Conservation (phyloP, 345 rosid genomes). For the Dovyalis caffra region DNA sequence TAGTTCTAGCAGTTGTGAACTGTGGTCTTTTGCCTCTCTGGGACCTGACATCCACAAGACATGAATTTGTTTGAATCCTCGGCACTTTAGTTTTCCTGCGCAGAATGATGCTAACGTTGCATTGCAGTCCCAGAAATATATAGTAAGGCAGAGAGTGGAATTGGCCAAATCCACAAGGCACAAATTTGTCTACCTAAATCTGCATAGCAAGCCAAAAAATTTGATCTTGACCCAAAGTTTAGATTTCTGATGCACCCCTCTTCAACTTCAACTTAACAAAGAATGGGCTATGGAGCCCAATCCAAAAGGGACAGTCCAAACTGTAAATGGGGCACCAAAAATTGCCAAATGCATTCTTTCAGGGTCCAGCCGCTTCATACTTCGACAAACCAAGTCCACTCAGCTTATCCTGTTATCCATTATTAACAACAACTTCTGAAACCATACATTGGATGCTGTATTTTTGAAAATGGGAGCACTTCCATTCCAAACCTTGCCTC, state of each 20-base stretch:
- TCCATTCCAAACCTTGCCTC: neutral
- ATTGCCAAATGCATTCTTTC: neutral
- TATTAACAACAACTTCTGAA: neutral
- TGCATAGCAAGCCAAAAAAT: too few relatives aligned
- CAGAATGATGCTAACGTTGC: too few relatives aligned
- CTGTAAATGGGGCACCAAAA: neutral
- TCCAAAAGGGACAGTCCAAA: neutral
- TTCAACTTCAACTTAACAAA: accelerated
- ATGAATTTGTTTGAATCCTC: neutral
- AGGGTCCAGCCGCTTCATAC: neutral
- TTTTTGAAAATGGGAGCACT: neutral
- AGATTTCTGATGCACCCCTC: too few relatives aligned
- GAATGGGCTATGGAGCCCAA: neutral
- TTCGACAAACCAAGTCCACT: neutral
- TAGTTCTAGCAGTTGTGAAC: too few relatives aligned
- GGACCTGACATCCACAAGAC: neutral
- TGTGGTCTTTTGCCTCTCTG: too few relatives aligned
- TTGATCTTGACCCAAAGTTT: too few relatives aligned
- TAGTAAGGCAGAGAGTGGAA: too few relatives aligned
- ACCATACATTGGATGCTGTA: neutral
- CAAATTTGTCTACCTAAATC: too few relatives aligned
- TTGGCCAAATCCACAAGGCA: too few relatives aligned
- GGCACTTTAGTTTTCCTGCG: too few relatives aligned
- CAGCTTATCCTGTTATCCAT: neutral
- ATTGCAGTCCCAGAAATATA: too few relatives aligned